Base-by-base conservation (phyloP, 495 filamentous ascomycete species). In the Penicillium salamii region DNA sequence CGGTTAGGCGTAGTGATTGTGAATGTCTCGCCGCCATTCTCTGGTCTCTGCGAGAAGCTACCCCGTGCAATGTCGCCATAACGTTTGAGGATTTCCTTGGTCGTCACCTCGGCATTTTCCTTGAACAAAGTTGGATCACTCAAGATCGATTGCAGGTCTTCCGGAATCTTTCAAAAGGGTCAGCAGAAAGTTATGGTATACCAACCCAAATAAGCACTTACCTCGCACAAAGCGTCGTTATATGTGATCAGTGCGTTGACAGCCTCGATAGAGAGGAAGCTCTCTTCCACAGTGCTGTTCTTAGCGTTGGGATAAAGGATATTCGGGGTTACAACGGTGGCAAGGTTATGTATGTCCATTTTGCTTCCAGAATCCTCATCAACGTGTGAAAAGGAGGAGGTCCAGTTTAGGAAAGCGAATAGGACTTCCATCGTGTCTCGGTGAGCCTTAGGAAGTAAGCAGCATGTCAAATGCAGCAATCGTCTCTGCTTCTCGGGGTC, bases 321-420 rank as follows among this genome's bases (percentile, higher is more conserved):
- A 53, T 99, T 99, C 0, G 93, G 93, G 5, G 91, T 89, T 55
- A 99, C 95, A 50, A 99, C 93, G n/a, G 95, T 97, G 6, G 93
- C 89, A 45, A 99, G 80, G 60, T 99, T 99, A 68, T 96, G 91
- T 41, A 93, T 90, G 68, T 99, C 93, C 93, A 99, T 99, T 76
- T 97, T 97, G 61, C 90, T 96, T 17, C 93, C 93, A 31, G 79
- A 80, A 44, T 83, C 80, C 58, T 98, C 92, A 58, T 99, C 93
- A 17, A 97, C 86, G 60, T 96, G 90, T 40, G 92, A 91, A 74
- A 99, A 99, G 5, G 93, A 96, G 11, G 91, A 89, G 12, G 87
- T 88, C 95, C 95, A 99, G 61, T 93, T 95, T n/a, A 99, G 76
- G 76, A 99, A 99, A 12, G 81, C 83, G 68, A 96, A 97, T 0